Evolutionary conservation across 169 alveolate species (phyloP), one percentile per base, ranked within the genome.

Genomic region (Eimeria tenella): DNA sequence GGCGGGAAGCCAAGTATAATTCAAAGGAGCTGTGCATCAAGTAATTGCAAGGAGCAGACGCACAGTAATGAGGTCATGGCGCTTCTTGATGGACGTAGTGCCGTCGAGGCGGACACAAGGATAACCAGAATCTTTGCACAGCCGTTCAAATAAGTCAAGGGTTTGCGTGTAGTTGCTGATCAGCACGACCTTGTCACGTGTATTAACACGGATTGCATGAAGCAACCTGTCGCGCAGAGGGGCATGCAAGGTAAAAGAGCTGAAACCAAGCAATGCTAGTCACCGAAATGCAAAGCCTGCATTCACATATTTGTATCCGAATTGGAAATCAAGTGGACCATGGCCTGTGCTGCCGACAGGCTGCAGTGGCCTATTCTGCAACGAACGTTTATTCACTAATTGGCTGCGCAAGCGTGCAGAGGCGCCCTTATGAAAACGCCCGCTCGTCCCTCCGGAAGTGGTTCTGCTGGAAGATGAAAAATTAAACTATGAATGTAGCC

Each of bases 151-250:
- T 71, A 98, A 88, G 93, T 98, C 99, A 70, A 98, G 95, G 4
- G 99, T 97, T 77, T 98, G 98, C 71, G 99, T 98, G 94, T 97
- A 98, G 92, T 98, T 97, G 55, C 99, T 97, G 62, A 98, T 98
- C 17, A 98, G 96, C 23, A 98, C 99, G 13, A 98, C 98, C 90
- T 98, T 97, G 77, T 98, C 99, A 25, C 95, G 96, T 49, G 97
- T 96, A 60, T 93, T 95, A 9, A 96, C 96, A 65, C 98, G 94
- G 21, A 94, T 87, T 55, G 81, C 88, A 53, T 87, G 86, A 58
- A 94, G 70, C 21, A 93, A 70, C 62, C 95, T 93, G 93, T 3
- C n/a, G 62, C 31, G 49, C 13, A 25, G 17, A 50, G 42, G 42
- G 42, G 42, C 42, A 31, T 31, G 42, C 42, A 31, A 31, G 42